phyloP scores from a whole-genome alignment of 331 rosid genomes.

The Quercus lobata region DNA sequence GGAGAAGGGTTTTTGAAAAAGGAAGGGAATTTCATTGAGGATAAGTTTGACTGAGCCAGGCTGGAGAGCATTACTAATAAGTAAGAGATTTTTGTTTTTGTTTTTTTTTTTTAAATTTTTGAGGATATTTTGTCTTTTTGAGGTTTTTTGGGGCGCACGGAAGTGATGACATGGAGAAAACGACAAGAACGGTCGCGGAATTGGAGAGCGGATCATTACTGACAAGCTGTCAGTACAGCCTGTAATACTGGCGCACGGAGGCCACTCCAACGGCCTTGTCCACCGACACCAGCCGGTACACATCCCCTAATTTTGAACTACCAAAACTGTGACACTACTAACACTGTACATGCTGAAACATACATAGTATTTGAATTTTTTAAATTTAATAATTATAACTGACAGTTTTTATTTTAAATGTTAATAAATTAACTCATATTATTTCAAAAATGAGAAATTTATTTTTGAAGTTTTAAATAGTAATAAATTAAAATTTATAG shows the following conservation, averaged over 20 bases:
- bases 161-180: slow-evolving; percentile 36
- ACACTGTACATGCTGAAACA: no score
- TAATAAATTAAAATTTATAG: no score
- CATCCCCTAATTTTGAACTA: not conserved
- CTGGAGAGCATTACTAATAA: slow-evolving; percentile 44
- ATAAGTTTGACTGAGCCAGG: slow-evolving; percentile 54
- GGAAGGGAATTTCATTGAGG: not conserved
- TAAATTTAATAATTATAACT: no score
- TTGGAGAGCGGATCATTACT: slow-evolving; percentile 26
- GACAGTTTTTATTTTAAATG: no score
- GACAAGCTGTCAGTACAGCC: slow-evolving; percentile 40
- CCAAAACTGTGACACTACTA: not conserved
- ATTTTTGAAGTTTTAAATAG: no score
- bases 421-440: no score
- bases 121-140: not conserved
- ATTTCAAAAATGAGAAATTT: no score
- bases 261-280: slow-evolving; percentile 20
- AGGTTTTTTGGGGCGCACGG: not conserved
- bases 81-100: slow-evolving; percentile 20
- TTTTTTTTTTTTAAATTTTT: not conserved
- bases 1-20: not conserved
- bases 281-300: slow-evolving; percentile 37
- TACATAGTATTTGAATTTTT: no score
- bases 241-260: slow-evolving; percentile 14
- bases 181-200: slow-evolving; percentile 35